A percentile compares a stretch with the other conserved stretches of the same genome.
phyloP scores from a whole-genome alignment of 768 basidiomycete genomes.

The Lepiota brunneoincarnata region DNA sequence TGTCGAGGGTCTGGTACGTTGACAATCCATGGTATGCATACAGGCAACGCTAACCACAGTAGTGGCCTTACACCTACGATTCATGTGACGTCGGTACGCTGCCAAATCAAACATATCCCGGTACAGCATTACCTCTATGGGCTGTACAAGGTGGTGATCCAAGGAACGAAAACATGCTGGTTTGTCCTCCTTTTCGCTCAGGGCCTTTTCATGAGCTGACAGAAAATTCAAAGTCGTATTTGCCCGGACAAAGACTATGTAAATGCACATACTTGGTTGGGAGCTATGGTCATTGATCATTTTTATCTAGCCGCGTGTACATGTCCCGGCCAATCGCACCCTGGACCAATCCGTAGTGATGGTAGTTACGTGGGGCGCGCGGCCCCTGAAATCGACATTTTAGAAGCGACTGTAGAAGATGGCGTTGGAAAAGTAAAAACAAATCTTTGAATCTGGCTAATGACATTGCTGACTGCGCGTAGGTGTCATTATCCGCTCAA shows the following conservation, averaged over 20 bases:
- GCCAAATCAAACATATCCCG: slow-evolving; percentile 72
- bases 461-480: neutral
- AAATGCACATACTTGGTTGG: slow-evolving; percentile 2
- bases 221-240: slow-evolving; percentile 45
- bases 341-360: slow-evolving; percentile 36
- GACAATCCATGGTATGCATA: neutral
- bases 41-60: neutral
- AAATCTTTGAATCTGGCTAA: neutral
- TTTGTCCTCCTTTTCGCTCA: slow-evolving; percentile 14
- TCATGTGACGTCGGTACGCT: slow-evolving; percentile 80
- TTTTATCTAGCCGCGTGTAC: slow-evolving; percentile 30
- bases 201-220: neutral
- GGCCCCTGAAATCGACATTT: slow-evolving; percentile 66
- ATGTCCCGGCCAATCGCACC: slow-evolving; percentile 39
- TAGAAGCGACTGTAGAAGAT: slow-evolving; percentile 47
- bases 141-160: slow-evolving; percentile 41
- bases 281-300: neutral
- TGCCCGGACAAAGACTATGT: slow-evolving; percentile 57
- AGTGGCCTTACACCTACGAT: slow-evolving; percentile 71
- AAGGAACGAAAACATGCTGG: slow-evolving; percentile 33
- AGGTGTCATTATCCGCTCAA: slow-evolving; percentile 52
- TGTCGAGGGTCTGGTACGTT: slow-evolving; percentile 57
- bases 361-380: slow-evolving; percentile 56
- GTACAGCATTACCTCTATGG: slow-evolving; percentile 41
- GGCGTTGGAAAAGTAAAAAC: slow-evolving; percentile 26